phyloP scores from a whole-genome alignment of 169 alveolate genomes.

The Eimeria maxima region DNA sequence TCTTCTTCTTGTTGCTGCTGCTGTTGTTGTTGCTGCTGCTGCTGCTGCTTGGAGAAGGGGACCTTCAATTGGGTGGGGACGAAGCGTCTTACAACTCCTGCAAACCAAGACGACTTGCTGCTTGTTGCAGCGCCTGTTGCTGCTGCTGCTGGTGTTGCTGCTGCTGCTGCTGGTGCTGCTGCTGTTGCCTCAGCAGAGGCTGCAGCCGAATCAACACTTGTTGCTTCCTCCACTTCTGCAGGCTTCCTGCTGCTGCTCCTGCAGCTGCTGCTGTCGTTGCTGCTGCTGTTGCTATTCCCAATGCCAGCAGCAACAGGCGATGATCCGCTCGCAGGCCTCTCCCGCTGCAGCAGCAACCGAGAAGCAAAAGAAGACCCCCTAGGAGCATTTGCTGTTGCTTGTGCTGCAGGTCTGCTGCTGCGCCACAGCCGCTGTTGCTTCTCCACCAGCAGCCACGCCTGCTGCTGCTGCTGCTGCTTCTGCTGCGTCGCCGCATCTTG shows the following conservation, averaged over 20 bases:
- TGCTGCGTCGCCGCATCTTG: background rate
- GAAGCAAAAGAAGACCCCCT: slow-evolving; percentile 19
- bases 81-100: background rate
- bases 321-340: background rate
- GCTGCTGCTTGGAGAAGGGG: background rate
- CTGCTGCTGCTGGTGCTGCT: slow-evolving; percentile 6
- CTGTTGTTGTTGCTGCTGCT: slow-evolving; percentile 25
- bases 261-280: slow-evolving; percentile 27
- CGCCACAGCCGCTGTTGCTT: background rate
- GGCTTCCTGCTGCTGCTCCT: background rate
- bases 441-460: background rate
- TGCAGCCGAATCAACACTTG: background rate
- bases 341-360: slow-evolving; percentile 15
- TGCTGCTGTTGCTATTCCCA: background rate
- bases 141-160: slow-evolving; percentile 55
- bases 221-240: background rate
- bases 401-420: slow-evolving; percentile 5
- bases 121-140: background rate
- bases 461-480: slow-evolving; percentile 18
- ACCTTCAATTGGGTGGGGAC: background rate
- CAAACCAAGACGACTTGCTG: background rate
- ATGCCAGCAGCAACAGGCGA: background rate
- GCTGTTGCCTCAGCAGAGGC: slow-evolving; percentile 21
- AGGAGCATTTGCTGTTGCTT: background rate
- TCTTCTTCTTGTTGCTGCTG: background rate